Evolutionary conservation across 176 grass and related monocot genomes (phyloP).

Genomic region (Neostapfia colusana): DNA sequence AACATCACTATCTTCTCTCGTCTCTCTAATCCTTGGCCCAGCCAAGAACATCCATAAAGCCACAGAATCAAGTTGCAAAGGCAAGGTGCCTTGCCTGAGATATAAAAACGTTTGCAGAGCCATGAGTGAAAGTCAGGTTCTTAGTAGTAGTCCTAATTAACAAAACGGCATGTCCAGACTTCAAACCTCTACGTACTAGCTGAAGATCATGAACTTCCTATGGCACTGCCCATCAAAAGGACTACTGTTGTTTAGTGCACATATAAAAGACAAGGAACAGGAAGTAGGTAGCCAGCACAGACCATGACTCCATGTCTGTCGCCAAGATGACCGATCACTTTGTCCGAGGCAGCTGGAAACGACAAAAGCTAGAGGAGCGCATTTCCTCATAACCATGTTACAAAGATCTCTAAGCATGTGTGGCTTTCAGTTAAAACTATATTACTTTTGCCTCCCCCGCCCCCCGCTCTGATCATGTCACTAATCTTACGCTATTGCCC

Average conservation of each 20-base stretch:
- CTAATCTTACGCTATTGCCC: constrained; percentile 41
- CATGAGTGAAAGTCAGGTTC: not conserved
- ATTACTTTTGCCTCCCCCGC: not conserved
- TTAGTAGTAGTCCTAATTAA: not conserved
- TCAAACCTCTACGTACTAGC: not conserved
- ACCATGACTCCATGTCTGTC: not conserved
- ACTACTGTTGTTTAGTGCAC: not conserved
- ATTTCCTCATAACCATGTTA: constrained; percentile 49
- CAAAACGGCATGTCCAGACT: not conserved
- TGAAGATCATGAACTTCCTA: constrained; percentile 31
- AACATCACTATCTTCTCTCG: constrained; percentile 19
- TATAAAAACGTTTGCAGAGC: not conserved
- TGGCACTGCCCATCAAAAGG: not conserved
- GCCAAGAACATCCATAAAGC: constrained; percentile 6
- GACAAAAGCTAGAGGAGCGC: constrained; percentile 9
- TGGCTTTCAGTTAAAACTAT: constrained; percentile 31
- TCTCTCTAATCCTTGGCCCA: not conserved
- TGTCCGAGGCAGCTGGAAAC: constrained; percentile 14
- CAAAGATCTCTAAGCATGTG: constrained; percentile 35
- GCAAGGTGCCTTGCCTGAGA: not conserved
- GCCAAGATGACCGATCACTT: constrained; percentile 29
- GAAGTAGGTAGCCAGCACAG: not conserved
- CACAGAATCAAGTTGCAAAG: constrained; percentile 3
- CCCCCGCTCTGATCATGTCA: not conserved
- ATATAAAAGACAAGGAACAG: constrained; percentile 13